Conservation (phyloP, 345 rosid species). For the Populus ilicifolia region DNA sequence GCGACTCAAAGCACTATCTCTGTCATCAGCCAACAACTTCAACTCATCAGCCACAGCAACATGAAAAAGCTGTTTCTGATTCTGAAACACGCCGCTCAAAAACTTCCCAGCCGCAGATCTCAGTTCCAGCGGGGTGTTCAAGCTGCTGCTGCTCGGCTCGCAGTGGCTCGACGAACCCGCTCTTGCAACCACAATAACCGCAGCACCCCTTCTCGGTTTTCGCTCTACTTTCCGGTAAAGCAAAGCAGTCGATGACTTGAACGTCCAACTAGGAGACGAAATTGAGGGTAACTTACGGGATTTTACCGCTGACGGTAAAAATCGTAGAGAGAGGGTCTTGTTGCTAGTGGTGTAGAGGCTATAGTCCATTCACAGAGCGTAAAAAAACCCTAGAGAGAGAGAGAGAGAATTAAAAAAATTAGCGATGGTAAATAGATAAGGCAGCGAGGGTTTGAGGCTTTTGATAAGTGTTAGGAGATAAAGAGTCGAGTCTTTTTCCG, state of each 20-base stretch:
- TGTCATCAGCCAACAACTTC: slow-evolving; percentile 56
- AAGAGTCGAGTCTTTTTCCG: no score
- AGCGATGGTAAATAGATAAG: no score
- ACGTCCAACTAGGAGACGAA: neutral
- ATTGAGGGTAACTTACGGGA: neutral
- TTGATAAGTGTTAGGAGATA: neutral
- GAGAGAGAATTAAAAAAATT: no score
- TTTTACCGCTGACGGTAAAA: slow-evolving; percentile 31
- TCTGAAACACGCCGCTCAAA: slow-evolving; percentile 62
- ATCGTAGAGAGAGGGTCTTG: slow-evolving; percentile 23
- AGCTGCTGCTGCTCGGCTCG: slow-evolving; percentile 54
- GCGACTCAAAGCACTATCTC: slow-evolving; percentile 55
- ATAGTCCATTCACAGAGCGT: slow-evolving; percentile 46
- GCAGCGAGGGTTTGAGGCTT: neutral
- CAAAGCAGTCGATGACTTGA: neutral
- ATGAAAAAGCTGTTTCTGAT: slow-evolving; percentile 71
- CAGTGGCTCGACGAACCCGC: slow-evolving; percentile 70
- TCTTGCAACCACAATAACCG: slow-evolving; percentile 31
- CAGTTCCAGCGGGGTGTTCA: slow-evolving; percentile 81
- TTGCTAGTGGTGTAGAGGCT: slow-evolving; percentile 30
- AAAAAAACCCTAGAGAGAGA: no score
- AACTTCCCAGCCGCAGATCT: slow-evolving; percentile 66
- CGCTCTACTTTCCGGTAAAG: slow-evolving; percentile 3
- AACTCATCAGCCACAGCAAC: slow-evolving; percentile 73
- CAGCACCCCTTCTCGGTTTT: neutral